A percentile compares a stretch with the other conserved stretches of the same genome.
Conservation (phyloP, 768 basidiomycete species). For the Scleroderma citrinum region DNA sequence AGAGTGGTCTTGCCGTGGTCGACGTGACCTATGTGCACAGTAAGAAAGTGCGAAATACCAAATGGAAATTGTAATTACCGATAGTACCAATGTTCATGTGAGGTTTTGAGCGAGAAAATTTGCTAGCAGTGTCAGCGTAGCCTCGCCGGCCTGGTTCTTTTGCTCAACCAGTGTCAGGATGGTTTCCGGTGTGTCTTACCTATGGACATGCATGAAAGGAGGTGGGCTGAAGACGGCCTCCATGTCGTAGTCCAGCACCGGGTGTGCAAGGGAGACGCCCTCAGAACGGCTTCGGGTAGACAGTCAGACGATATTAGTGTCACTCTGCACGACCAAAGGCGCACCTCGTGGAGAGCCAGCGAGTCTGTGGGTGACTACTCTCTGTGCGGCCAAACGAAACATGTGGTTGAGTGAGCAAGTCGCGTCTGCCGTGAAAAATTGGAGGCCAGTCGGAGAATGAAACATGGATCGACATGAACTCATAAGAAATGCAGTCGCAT, state of each 20-base stretch:
- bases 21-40: slow-evolving; percentile 61
- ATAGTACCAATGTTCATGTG: slow-evolving; percentile 97
- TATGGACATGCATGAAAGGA: slow-evolving; percentile 3
- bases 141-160: slow-evolving; percentile 36
- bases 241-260: slow-evolving; percentile 15
- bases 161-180: slow-evolving; percentile 7
- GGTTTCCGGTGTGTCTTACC: slow-evolving; percentile 23
- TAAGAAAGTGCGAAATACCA: slow-evolving; percentile 11
- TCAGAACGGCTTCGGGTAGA: neutral
- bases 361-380: slow-evolving; percentile 10
- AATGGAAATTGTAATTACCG: slow-evolving; percentile 36
- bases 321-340: neutral
- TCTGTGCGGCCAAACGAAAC: slow-evolving; percentile 27
- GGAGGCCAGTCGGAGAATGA: slow-evolving; percentile 22
- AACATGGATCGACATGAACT: slow-evolving; percentile 63
- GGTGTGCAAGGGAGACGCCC: slow-evolving; percentile 7
- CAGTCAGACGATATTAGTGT: neutral
- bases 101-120: slow-evolving; percentile 72
- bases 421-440: slow-evolving; percentile 7
- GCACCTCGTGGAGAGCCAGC: slow-evolving; percentile 10
- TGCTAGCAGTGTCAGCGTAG: slow-evolving; percentile 60
- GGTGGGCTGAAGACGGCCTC: slow-evolving; percentile 1
- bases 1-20: slow-evolving; percentile 99
- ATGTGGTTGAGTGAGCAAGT: slow-evolving; percentile 14
- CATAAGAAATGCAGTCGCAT: slow-evolving; percentile 74